Base-by-base conservation (phyloP, 192 early-diverging fungal species). In the Obelidium mucronatum region DNA sequence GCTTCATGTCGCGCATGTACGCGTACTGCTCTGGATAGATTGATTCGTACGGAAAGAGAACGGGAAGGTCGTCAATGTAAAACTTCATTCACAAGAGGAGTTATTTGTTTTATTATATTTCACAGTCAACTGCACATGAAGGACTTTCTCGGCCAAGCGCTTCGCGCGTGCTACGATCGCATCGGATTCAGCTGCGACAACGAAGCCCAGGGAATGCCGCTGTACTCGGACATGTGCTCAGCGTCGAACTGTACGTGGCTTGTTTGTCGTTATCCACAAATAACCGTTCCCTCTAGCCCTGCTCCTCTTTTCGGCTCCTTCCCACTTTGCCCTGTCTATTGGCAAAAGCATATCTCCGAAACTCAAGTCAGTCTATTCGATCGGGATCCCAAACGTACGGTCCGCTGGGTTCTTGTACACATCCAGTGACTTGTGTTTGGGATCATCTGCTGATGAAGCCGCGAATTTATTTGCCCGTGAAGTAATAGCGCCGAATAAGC, bases 21-120 rank as follows among this genome's bases (percentile, higher is more conserved):
- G 92, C 88, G 90, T 95, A 98, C 75, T 99, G 98, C 74, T 99
- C 98, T 2, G 98, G 98, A 77, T 99, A 99, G 73, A 99, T 98
- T 85, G 93, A 95, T 80, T 98, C 95, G 81, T 99, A 99, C 3
- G 98, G 98, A 79, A 99, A 99, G 69, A 95, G 86, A 68, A 99
- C 91, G n/a, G 92, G 91, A 8, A 99, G 91, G 48, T 88, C 93
- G 74, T 94, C 94, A 64, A 97, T 88, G 53, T 86, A 65, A 81
- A 97, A 95, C 69, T 88, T 92, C 77, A 78, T 78, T 44, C 17
- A 11, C 42, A n/a, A n/a, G n/a, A n/a, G n/a, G n/a, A n/a, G n/a
- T n/a, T n/a, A n/a, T n/a, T n/a, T n/a, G n/a, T n/a, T n/a, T n/a
- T n/a, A n/a, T n/a, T n/a, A n/a, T n/a, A n/a, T n/a, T n/a, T n/a